phyloP scores from a whole-genome alignment of 2,329 filamentous ascomycete species.

The Epichloe sibirici region DNA sequence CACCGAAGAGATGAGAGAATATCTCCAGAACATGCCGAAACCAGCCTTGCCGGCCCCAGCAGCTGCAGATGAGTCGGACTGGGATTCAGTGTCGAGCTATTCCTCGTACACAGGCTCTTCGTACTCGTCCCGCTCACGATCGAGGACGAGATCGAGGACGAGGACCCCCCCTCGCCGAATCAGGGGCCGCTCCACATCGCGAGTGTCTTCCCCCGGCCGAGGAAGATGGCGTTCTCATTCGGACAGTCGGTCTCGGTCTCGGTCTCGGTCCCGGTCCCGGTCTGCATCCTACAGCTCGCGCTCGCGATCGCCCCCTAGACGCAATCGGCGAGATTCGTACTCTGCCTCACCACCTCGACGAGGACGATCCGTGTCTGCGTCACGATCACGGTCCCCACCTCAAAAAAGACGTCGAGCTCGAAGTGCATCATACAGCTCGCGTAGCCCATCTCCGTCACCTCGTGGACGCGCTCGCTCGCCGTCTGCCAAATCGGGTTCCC shows the following conservation, averaged over 20 bases:
- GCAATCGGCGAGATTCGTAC: conserved; percentile 1
- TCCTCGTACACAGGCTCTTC: conserved; percentile 47
- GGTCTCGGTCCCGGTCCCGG: conserved; percentile 6
- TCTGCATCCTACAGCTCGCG: background rate
- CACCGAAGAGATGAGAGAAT: conserved; percentile 90
- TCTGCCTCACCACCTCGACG: conserved; percentile 5
- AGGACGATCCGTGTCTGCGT: conserved; percentile 1
- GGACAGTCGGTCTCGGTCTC: conserved; percentile 5
- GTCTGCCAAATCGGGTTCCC: background rate
- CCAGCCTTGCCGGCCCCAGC: conserved; percentile 61
- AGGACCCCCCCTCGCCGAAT: background rate
- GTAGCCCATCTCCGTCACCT: conserved; percentile 3
- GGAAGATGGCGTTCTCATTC: conserved; percentile 4
- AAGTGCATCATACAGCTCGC: conserved; percentile 2
- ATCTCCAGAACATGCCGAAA: conserved; percentile 80
- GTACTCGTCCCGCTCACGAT: conserved; percentile 8
- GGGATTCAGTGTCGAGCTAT: conserved; percentile 66
- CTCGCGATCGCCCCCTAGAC: conserved; percentile 2
- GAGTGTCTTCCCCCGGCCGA: conserved; percentile 1
- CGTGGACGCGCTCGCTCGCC: background rate
- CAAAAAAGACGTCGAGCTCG: background rate
- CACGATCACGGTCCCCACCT: background rate
- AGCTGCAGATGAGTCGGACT: conserved; percentile 46
- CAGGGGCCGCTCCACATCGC: conserved; percentile 6
- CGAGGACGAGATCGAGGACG: conserved; percentile 6